These are phyloP conservation scores for Blakeslea trispora DNA, from an alignment of 371 early-diverging fungal genomes.

Conservation along the genomic window DNA sequence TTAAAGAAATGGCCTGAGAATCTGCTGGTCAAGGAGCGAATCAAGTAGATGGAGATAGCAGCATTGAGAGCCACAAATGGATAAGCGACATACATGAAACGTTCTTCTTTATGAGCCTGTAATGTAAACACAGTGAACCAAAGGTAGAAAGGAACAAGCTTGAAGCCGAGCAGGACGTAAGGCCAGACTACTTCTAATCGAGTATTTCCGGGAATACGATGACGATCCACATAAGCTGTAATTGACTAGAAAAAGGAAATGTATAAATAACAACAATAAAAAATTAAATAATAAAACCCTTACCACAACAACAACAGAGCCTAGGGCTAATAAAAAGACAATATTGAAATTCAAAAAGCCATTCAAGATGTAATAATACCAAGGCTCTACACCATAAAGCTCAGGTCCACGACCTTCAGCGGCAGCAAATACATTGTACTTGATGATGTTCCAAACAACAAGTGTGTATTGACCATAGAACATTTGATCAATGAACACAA, in stretches of 20 bases:
- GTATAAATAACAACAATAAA: too few relatives aligned
- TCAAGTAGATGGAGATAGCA: conserved; percentile 63
- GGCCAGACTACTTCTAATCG: conserved; percentile 40
- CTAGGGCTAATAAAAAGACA: conserved; percentile 70
- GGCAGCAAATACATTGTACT: conserved; percentile 85
- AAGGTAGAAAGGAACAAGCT: conserved; percentile 71
- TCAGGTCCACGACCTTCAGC: conserved; percentile 73
- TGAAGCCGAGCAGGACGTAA: conserved; percentile 50
- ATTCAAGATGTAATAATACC: conserved; percentile 88
- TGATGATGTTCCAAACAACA: conserved; percentile 85
- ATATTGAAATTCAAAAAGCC: conserved; percentile 90
- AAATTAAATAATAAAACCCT: conserved; percentile 6
- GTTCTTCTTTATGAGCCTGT: conserved; percentile 96
- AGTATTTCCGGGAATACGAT: conserved; percentile 41
- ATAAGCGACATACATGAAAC: conserved; percentile 92
- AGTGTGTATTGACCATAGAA: conserved; percentile 73
- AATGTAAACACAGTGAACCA: conserved; percentile 78
- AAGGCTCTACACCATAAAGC: conserved; percentile 93
- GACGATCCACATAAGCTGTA: conserved; percentile 47
- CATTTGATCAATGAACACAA: conserved; percentile 71
- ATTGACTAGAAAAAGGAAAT: conserved; percentile 19
- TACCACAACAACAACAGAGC: conserved; percentile 65
- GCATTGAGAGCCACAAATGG: conserved; percentile 85
- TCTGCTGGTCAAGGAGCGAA: conserved; percentile 46
- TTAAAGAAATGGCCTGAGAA: conserved; percentile 33